Evolutionary conservation across 331 rosid species (phyloP).

Genomic region (Quercus tomentella): DNA sequence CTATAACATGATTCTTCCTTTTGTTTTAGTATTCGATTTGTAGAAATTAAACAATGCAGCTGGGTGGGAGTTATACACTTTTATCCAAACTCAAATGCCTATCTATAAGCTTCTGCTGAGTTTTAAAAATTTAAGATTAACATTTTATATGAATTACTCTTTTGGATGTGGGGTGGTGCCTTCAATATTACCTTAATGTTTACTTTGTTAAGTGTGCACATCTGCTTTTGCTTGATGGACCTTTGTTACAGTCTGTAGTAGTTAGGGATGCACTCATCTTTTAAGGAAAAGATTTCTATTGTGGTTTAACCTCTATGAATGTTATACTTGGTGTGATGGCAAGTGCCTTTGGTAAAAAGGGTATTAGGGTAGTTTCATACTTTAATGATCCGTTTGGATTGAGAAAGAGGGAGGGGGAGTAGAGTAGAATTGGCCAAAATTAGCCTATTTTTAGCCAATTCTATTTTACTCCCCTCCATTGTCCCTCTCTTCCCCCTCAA

Average conservation of each 20-base stretch:
- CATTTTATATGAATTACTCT: not conserved
- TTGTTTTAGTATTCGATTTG: not conserved
- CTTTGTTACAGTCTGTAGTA: too few species aligned
- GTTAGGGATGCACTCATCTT: not conserved
- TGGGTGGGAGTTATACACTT: not conserved
- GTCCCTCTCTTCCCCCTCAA: too few species aligned
- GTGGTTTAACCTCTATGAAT: not conserved
- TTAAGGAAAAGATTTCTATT: not conserved
- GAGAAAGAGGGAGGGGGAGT: rapidly evolving
- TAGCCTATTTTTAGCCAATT: rapidly evolving
- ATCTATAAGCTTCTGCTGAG: too few species aligned
- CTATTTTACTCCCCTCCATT: rapidly evolving
- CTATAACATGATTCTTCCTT: not conserved
- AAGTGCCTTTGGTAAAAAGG: too few species aligned
- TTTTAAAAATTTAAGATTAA: not conserved
- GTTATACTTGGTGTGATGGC: not conserved
- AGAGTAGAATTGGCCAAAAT: too few species aligned
- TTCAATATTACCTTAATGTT: not conserved
- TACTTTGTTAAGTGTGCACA: not conserved
- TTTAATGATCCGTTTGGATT: too few species aligned
- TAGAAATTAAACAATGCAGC: too few species aligned
- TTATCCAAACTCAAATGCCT: not conserved
- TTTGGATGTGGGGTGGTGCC: not conserved
- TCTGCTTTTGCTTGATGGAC: not conserved
- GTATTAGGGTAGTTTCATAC: too few species aligned